Base-by-base conservation (phyloP, 805 yeast species). In the Kregervanrija pseudodelftensis region DNA sequence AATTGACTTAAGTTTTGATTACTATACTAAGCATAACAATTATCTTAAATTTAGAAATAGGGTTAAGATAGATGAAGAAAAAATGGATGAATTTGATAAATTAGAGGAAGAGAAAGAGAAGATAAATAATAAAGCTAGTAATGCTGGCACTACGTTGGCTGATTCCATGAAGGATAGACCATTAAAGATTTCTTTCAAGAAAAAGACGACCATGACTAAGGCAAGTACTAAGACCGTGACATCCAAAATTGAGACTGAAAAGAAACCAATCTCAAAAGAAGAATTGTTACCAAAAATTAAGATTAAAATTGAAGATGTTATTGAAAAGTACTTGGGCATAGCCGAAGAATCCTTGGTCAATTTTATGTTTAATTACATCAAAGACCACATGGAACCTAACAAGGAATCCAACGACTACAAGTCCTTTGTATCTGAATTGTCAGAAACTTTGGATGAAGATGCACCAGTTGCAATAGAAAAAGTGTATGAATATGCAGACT, bases 271-370 rank as follows among this genome's bases (percentile, higher is more conserved):
- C 5, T 12, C 41, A 11, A 32, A 44, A 2, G 8, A 32, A 2
- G 43, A 40, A 12, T 33, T 57, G 3, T 46, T 66, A 22, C 54
- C 46, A 0, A 30, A 52, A 8, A 50, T 76, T 17, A 62, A 63
- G 31, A 51, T 53, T 0, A 69, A 68, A 47, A 61, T 77, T 15
- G 66, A 63, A n/a, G 58, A 57, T 3, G 63, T 74, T 39, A 59
- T 79, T 31, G 78, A 70, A 44, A 79, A 77, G 45, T 73, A 67
- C 45, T 56, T 79, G 39, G 85, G 83, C 1, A 64, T 75, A 38
- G 61, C 64, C 41, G 85, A 79, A 48, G 77, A 73, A 11, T 70
- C 74, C 37, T 63, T 79, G 48, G 60, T 69, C 11, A 66, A 67
- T 2, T 74, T 70, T 42, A 66, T 79, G 30, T 53, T 63, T 33